These are phyloP conservation scores for Xylaria sp. DNA, from an alignment of 2,329 filamentous ascomycete genomes.

Conservation along the genomic window DNA sequence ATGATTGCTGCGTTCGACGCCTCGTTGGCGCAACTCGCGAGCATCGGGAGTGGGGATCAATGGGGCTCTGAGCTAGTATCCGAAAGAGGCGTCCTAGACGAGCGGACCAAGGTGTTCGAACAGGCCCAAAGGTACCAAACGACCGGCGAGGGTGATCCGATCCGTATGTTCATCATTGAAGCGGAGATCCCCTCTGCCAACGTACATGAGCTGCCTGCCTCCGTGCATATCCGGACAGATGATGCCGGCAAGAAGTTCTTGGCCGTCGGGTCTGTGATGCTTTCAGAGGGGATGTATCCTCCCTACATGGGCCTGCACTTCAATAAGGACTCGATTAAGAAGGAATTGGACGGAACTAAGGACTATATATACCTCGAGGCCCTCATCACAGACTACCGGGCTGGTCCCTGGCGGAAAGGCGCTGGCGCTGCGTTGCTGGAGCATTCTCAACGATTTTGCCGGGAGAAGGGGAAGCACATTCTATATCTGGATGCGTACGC, in stretches of 20 bases:
- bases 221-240: constrained; percentile 20
- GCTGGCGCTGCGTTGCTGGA: constrained; percentile 31
- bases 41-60: constrained; percentile 34
- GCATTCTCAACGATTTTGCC: constrained; percentile 18
- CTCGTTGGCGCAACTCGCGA: constrained; percentile 31
- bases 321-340: constrained; percentile 20
- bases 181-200: constrained; percentile 19
- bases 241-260: constrained; percentile 21
- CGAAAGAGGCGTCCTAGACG: constrained; percentile 8
- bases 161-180: constrained; percentile 35
- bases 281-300: constrained; percentile 26
- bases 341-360: constrained; percentile 24
- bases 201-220: constrained; percentile 16
- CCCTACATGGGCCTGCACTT: constrained; percentile 14
- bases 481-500: constrained; percentile 30
- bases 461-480: constrained; percentile 7
- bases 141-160: constrained; percentile 27
- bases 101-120: constrained; percentile 13
- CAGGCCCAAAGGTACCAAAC: constrained; percentile 20
- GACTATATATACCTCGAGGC: constrained; percentile 35
- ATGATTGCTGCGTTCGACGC: constrained; percentile 35
- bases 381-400: constrained; percentile 33
- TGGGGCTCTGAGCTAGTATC: constrained; percentile 32
- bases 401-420: constrained; percentile 33
- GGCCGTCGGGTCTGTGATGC: constrained; percentile 27